These are phyloP conservation scores for Vigna mungo DNA, from an alignment of 306 rosid species.

Conservation along the genomic window DNA sequence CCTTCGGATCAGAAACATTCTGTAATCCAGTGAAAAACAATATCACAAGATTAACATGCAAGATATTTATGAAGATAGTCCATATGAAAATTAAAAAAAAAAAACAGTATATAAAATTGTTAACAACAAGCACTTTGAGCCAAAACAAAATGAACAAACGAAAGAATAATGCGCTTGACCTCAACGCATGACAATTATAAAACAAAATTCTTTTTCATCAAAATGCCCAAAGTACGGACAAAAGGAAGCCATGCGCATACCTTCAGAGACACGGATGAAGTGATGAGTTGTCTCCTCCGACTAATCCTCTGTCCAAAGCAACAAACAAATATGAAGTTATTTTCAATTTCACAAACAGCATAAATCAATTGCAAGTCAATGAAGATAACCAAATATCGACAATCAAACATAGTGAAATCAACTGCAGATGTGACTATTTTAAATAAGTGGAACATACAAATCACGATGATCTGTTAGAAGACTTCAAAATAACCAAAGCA, in stretches of 20 bases:
- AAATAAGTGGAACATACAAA: slow-evolving; percentile 27
- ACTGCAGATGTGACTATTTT: not conserved
- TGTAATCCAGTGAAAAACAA: slow-evolving; percentile 36
- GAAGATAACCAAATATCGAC: slow-evolving; percentile 14
- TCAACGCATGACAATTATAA: not conserved
- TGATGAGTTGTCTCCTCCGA: slow-evolving; percentile 41
- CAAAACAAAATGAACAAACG: slow-evolving; percentile 12
- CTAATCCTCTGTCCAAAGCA: slow-evolving; percentile 56
- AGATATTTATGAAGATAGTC: slow-evolving; percentile 4
- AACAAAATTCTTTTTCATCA: slow-evolving; percentile 4
- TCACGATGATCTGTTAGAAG: not conserved
- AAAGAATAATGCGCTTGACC: not conserved
- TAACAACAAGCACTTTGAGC: not conserved
- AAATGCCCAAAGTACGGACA: slow-evolving; percentile 13
- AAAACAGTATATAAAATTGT: slow-evolving; percentile 13
- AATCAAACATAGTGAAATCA: not conserved
- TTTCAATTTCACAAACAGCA: slow-evolving; percentile 25
- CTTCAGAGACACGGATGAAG: slow-evolving; percentile 38
- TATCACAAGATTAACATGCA: slow-evolving; percentile 13
- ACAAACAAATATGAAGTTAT: slow-evolving; percentile 28
- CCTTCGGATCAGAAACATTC: slow-evolving; percentile 46
- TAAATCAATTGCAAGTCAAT: not conserved
- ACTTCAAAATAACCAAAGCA: not conserved
- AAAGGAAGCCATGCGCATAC: slow-evolving; percentile 37
- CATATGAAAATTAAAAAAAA: not conserved